Percentiles rank a stretch among this genome's conserved stretches.
phyloP scores from a whole-genome alignment of 2,329 filamentous ascomycete genomes.

The Apiospora arundinis region DNA sequence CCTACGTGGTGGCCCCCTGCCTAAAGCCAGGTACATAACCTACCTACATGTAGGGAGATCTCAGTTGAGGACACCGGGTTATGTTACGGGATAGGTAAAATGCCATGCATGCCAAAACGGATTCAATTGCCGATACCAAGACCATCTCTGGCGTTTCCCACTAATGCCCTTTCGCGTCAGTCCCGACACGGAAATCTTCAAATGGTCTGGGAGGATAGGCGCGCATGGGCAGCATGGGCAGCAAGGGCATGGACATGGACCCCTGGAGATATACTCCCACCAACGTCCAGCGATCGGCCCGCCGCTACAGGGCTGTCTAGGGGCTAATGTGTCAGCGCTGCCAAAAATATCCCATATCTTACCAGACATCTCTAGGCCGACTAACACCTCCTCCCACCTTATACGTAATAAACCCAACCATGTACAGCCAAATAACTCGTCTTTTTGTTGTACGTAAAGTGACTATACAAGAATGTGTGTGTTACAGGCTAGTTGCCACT shows the following conservation, averaged over 20 bases:
- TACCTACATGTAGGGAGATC: not conserved
- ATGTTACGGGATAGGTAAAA: not conserved
- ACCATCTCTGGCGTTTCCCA: not conserved
- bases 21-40: too few species aligned
- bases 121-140: constrained; percentile 9
- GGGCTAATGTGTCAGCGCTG: constrained; percentile 1
- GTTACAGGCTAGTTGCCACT: not conserved
- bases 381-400: not conserved
- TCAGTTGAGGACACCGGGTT: not conserved
- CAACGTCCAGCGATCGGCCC: constrained; percentile 12
- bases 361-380: not conserved
- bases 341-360: not conserved
- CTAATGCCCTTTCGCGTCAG: constrained; percentile 1
- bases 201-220: not conserved
- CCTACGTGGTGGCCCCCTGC: not conserved
- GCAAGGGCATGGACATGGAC: constrained; percentile 12
- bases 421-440: not conserved
- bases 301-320: constrained; percentile 13
- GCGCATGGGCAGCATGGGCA: not conserved
- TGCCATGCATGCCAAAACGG: constrained; percentile 1
- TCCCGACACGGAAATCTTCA: constrained; percentile 13
- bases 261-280: constrained; percentile 2
- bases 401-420: not conserved
- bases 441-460: not conserved
- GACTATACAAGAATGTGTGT: not conserved